Conservation (phyloP, 2,329 filamentous ascomycete genomes). For the Pezicula neosporulosa region DNA sequence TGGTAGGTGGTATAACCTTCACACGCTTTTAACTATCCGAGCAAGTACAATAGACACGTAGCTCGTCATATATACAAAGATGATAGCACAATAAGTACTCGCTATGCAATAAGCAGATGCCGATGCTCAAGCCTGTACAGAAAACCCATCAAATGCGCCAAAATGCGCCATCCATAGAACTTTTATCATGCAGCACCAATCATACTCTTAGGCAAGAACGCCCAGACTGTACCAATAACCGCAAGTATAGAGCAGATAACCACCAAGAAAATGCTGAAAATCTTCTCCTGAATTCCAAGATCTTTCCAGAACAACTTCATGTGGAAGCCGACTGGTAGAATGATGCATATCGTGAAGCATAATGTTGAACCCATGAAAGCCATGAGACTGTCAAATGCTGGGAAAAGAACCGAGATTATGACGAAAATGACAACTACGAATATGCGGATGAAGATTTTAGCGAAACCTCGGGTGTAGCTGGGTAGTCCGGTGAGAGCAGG, state of each 20-base stretch:
- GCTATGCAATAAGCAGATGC: no score
- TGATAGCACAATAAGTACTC: no score
- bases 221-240: conserved; percentile 77
- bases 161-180: background rate
- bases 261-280: conserved; percentile 67
- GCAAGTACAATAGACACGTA: no score
- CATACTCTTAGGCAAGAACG: conserved; percentile 76
- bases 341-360: conserved; percentile 92
- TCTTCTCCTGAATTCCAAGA: conserved; percentile 59
- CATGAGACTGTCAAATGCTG: conserved; percentile 70
- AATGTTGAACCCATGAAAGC: conserved; percentile 79
- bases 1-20: no score
- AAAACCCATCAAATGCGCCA: no score
- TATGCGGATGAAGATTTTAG: conserved; percentile 62
- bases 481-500: conserved; percentile 49
- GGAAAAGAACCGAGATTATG: conserved; percentile 66
- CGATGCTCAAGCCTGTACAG: no score
- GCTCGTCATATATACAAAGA: no score
- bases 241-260: conserved; percentile 67
- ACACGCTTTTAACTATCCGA: no score
- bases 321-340: conserved; percentile 85
- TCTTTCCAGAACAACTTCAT: conserved; percentile 82
- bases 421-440: conserved; percentile 69
- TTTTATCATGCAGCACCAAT: conserved; percentile 49
- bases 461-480: conserved; percentile 51